Percentiles rank a stretch among this genome's conserved stretches.
These are phyloP conservation scores for Ophiostoma quercus DNA, from an alignment of 2,329 filamentous ascomycete genomes.

Conservation along the genomic window DNA sequence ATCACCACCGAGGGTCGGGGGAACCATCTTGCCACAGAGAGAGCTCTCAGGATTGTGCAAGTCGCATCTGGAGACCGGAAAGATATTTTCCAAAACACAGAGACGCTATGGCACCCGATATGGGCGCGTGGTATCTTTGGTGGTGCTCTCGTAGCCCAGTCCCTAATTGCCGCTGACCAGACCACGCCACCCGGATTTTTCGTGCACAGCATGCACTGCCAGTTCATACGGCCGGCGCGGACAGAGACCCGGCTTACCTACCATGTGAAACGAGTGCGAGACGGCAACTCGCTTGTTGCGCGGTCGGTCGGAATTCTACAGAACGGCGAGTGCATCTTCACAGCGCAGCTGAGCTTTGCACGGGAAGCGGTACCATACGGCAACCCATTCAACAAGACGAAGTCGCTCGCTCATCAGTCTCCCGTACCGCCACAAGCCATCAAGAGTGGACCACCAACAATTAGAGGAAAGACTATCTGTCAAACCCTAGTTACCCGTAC, in stretches of 20 bases:
- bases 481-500: neutral
- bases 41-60: neutral
- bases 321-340: conserved; percentile 13
- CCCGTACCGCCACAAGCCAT: neutral
- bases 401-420: too few relatives aligned
- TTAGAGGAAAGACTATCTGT: neutral
- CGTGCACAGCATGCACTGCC: conserved; percentile 24
- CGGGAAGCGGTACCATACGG: neutral
- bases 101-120: conserved; percentile 15
- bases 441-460: neutral
- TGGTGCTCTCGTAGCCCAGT: conserved; percentile 20
- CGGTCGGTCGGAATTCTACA: conserved; percentile 16
- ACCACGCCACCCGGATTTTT: conserved; percentile 12
- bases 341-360: conserved; percentile 16
- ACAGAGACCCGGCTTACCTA: conserved; percentile 7
- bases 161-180: conserved; percentile 15
- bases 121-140: conserved; percentile 24
- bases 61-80: too few relatives aligned
- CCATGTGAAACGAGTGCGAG: conserved; percentile 16
- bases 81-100: too few relatives aligned
- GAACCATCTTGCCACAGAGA: neutral
- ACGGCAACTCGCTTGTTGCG: conserved; percentile 7
- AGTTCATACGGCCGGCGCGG: conserved; percentile 17
- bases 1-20: neutral
- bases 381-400: neutral